Evolutionary conservation across 352 stramenopile species (phyloP).

Genomic region (Saprolegnia diclina): DNA sequence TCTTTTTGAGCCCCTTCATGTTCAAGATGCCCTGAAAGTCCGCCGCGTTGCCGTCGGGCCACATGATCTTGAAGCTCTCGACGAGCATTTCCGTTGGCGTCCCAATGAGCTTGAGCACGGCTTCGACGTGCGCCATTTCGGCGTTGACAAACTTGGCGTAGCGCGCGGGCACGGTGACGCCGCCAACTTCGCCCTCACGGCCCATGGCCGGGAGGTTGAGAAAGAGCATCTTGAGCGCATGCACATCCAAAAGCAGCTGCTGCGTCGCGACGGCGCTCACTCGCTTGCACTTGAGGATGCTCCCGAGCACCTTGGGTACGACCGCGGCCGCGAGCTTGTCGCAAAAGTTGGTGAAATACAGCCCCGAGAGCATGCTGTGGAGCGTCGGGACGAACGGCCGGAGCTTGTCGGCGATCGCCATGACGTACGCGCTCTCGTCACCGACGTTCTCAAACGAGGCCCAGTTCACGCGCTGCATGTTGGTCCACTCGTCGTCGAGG

Average conservation of each 20-base stretch:
- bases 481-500: conserved; percentile 85
- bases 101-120: conserved; percentile 96
- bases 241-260: conserved; percentile 97
- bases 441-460: conserved; percentile 90
- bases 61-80: conserved; percentile 96
- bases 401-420: conserved; percentile 89
- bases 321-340: conserved; percentile 95
- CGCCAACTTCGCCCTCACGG: conserved; percentile 50
- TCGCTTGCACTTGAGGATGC: conserved; percentile 86
- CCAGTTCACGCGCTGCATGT: conserved; percentile 92
- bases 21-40: conserved; percentile 94
- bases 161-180: conserved; percentile 78
- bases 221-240: conserved; percentile 96
- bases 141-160: conserved; percentile 98
- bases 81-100: conserved; percentile 94
- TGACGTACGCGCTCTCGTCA: conserved; percentile 95
- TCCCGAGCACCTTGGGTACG: conserved; percentile 84
- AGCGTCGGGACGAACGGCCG: conserved; percentile 88
- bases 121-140: conserved; percentile 94
- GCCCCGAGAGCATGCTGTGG: conserved; percentile 79
- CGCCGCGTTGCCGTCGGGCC: conserved; percentile 86
- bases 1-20: conserved; percentile 74
- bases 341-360: conserved; percentile 98
- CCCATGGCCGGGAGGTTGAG: conserved; percentile 89
- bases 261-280: conserved; percentile 97